Percentiles rank a stretch among this genome's conserved stretches.
Conservation (phyloP, 495 filamentous ascomycete species). For the Hypoxylon lenormandii region DNA sequence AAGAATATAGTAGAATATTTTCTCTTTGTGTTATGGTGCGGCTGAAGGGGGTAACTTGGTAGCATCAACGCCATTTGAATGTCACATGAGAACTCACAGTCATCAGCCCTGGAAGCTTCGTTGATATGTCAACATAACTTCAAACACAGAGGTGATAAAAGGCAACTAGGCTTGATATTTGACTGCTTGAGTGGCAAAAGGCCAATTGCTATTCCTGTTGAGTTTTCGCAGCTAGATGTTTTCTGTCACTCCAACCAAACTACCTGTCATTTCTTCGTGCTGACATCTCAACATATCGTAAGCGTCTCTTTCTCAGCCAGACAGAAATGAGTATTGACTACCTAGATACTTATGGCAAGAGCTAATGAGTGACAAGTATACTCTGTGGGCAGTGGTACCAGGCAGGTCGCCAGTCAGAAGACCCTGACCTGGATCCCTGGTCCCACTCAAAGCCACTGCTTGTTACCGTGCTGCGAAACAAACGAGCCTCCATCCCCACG, state of each 20-base stretch:
- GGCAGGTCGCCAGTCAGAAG: neutral
- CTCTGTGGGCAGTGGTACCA: neutral
- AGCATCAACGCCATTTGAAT: neutral
- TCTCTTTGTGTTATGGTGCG: conserved; percentile 1
- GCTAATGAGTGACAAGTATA: no score
- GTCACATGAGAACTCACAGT: neutral
- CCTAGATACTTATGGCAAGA: no score
- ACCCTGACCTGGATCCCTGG: neutral
- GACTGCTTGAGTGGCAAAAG: no score
- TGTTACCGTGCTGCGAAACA: conserved; percentile 65
- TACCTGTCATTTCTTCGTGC: no score
- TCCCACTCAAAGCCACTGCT: conserved; percentile 27
- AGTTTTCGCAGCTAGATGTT: no score
- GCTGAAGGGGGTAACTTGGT: conserved; percentile 1
- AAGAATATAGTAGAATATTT: neutral
- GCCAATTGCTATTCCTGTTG: no score
- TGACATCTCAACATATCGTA: no score
- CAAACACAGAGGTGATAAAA: neutral
- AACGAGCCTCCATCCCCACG: conserved; percentile 64
- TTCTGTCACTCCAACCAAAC: no score
- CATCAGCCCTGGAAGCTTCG: neutral
- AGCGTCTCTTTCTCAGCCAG: no score
- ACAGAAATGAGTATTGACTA: no score
- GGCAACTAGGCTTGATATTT: no score
- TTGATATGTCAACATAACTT: neutral